Base-by-base conservation (phyloP, 2,329 filamentous ascomycete genomes). In the Malbranchea cinnamomea region DNA sequence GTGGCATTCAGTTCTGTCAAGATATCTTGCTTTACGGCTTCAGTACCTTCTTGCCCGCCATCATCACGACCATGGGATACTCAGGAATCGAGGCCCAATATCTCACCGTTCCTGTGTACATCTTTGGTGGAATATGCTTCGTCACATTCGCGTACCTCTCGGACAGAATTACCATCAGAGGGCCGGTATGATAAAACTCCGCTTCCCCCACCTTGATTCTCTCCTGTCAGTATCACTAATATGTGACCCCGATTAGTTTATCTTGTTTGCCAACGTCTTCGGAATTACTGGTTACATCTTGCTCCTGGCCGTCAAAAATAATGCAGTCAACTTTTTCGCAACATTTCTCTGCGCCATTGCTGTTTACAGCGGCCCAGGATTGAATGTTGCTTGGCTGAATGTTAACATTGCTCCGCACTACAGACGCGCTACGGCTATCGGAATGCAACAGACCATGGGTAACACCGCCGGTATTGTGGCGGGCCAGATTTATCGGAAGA, bases 21-120 rank as follows among this genome's bases (percentile, higher is more conserved):
- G 62, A 67, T 34, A 62, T 65, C 15, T 47, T 66, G 24, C 52
- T 67, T 1, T 71, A 68, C 41, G 67, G 66, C n/a, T 70, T 71
- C 45, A 63, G 59, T 38, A 71, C 65, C 6, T 72, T 72, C 42
- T 48, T 71, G 3, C 69, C 69, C 2, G 61, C 61, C 2, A 71
- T 74, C 38, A 53, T 72, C 27, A 52, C 57, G 23, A 55, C 53
- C 18, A 61, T 70, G 46, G 65, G 66, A 2, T 70, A 67, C 40
- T 47, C 53, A 21, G 56, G 54, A n/a, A 49, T 69, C 12, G 51
- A 63, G 39, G 59, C 62, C 7, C 65, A 72, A 33, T 60, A 65
- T 20, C 49, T 71, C 19, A 71, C 65, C 3, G 63, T 71, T 1
- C 68, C 68, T 0, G 64, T 71, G n/a, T 71, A 67, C 38, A 44